phyloP scores from a whole-genome alignment of 1,284 basidiomycete species.

The Ceratobasidium sp. region DNA sequence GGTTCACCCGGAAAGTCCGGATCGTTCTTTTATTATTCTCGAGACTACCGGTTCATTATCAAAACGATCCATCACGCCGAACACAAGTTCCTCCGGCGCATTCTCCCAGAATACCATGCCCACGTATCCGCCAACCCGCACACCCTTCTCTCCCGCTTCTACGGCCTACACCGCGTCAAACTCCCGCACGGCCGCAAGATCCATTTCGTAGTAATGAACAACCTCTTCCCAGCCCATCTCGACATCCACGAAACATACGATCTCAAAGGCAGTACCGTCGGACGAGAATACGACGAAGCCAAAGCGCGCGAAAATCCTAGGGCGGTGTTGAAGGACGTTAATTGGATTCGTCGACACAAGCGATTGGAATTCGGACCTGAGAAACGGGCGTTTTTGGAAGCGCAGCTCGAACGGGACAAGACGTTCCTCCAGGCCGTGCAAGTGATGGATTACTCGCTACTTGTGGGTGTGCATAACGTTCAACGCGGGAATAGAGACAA shows the following conservation, averaged over 20 bases:
- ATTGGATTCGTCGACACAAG: slow-evolving; percentile 90
- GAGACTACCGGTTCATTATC: slow-evolving; percentile 99
- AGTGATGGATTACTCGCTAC: slow-evolving; percentile 97
- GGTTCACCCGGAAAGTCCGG: slow-evolving; percentile 99
- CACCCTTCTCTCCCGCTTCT: slow-evolving; percentile 93
- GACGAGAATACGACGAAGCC: slow-evolving; percentile 89
- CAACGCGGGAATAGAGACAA: slow-evolving; percentile 92
- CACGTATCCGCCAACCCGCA: slow-evolving; percentile 95
- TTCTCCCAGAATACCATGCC: slow-evolving; percentile 88
- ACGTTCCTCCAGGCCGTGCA: slow-evolving; percentile 85
- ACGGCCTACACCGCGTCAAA: slow-evolving; percentile 97
- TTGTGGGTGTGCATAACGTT: slow-evolving; percentile 96
- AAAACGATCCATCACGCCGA: slow-evolving; percentile 97
- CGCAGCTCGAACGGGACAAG: slow-evolving; percentile 89
- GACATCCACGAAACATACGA: slow-evolving; percentile 99
- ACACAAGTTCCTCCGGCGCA: slow-evolving; percentile 91
- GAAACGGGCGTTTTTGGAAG: slow-evolving; percentile 90
- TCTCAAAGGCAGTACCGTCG: slow-evolving; percentile 94
- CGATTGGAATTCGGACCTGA: slow-evolving; percentile 92
- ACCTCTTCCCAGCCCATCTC: slow-evolving; percentile 96
- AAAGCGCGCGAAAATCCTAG: slow-evolving; percentile 83
- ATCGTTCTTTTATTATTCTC: slow-evolving; percentile 99
- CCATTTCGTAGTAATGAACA: slow-evolving; percentile 99
- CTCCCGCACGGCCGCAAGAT: slow-evolving; percentile 94
- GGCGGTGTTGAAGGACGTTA: slow-evolving; percentile 95